Evolutionary conservation across 2,329 filamentous ascomycete species (phyloP).

Genomic region (Penicillium sp.): DNA sequence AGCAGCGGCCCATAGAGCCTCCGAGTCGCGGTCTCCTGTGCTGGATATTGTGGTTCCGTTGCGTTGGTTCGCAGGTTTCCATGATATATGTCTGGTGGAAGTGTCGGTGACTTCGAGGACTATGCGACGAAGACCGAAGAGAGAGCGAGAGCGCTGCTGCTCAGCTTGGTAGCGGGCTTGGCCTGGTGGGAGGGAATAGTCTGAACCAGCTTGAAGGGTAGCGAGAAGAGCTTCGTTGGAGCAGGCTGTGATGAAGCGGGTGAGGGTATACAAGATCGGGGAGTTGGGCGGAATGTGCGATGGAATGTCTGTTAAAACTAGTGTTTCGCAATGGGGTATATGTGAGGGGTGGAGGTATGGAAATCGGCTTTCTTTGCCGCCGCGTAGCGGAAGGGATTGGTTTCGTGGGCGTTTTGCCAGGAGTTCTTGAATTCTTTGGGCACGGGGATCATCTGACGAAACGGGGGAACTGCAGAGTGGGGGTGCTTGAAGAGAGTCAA

Average conservation of each 20-base stretch:
- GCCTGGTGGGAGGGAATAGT: conserved; percentile 61
- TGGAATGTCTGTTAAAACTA: conserved; percentile 60
- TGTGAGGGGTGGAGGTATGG: conserved; percentile 55
- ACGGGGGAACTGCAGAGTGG: conserved; percentile 20
- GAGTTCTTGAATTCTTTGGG: conserved; percentile 38
- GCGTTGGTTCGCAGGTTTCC: conserved; percentile 48
- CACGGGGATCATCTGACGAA: conserved; percentile 25
- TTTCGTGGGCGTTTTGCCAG: conserved; percentile 40
- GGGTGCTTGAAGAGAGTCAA: conserved; percentile 3
- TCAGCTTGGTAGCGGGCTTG: conserved; percentile 51
- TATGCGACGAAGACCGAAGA: conserved; percentile 58
- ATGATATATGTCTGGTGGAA: conserved; percentile 26
- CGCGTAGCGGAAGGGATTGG: conserved; percentile 28
- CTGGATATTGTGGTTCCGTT: conserved; percentile 53
- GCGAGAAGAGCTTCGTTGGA: conserved; percentile 57
- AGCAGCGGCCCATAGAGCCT: conserved; percentile 61
- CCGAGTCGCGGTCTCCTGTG: conserved; percentile 60
- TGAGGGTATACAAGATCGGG: conserved; percentile 46
- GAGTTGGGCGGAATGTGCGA: conserved; percentile 43
- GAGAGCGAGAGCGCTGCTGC: conserved; percentile 48
- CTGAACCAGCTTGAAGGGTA: conserved; percentile 53
- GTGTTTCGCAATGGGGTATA: conserved; percentile 54
- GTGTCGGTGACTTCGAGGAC: conserved; percentile 53
- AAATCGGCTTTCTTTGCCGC: conserved; percentile 28
- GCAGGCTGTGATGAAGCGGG: conserved; percentile 57